Percentiles rank a stretch among this genome's conserved stretches.
These are phyloP conservation scores for Colletotrichum falcatum DNA, from an alignment of 2,329 filamentous ascomycete species.

Conservation along the genomic window DNA sequence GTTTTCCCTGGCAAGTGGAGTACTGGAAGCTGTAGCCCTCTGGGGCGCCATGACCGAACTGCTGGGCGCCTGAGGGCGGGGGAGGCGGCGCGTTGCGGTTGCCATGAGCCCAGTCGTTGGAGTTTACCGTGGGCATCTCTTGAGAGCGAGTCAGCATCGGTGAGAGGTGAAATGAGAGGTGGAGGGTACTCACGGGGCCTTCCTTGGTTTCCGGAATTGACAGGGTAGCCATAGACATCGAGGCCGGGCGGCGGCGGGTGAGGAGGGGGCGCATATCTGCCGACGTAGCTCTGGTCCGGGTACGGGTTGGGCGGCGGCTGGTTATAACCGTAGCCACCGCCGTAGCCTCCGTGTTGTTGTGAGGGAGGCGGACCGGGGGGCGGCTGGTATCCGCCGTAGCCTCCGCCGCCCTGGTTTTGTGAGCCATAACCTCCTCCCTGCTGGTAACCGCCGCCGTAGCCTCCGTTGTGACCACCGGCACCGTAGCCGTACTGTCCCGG, in stretches of 20 bases:
- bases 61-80: slow-evolving; percentile 63
- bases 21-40: slow-evolving; percentile 79
- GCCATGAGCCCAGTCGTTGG: slow-evolving; percentile 48
- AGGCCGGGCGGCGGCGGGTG: slow-evolving; percentile 57
- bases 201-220: slow-evolving; percentile 40
- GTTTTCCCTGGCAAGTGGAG: slow-evolving; percentile 77
- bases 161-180: slow-evolving; percentile 14
- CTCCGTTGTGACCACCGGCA: slow-evolving; percentile 48
- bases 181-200: slow-evolving; percentile 26
- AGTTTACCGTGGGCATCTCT: slow-evolving; percentile 43
- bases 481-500: slow-evolving; percentile 57
- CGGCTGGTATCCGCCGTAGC: slow-evolving; percentile 49
- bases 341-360: slow-evolving; percentile 42
- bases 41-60: slow-evolving; percentile 77
- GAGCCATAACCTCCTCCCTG: slow-evolving; percentile 43
- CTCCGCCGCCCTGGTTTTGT: slow-evolving; percentile 42
- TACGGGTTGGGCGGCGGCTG: slow-evolving; percentile 43
- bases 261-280: slow-evolving; percentile 47
- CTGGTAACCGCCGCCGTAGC: slow-evolving; percentile 48
- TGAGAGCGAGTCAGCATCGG: slow-evolving; percentile 3
- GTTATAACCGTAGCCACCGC: slow-evolving; percentile 45
- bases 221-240: slow-evolving; percentile 62
- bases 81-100: slow-evolving; percentile 52
- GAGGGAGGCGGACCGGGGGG: slow-evolving; percentile 45
- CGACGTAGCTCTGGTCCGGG: slow-evolving; percentile 42